Percentiles rank a stretch among this genome's conserved stretches.
Evolutionary conservation across 371 early-diverging fungal genomes (phyloP).

Genomic region (Rhizomucor miehei): DNA sequence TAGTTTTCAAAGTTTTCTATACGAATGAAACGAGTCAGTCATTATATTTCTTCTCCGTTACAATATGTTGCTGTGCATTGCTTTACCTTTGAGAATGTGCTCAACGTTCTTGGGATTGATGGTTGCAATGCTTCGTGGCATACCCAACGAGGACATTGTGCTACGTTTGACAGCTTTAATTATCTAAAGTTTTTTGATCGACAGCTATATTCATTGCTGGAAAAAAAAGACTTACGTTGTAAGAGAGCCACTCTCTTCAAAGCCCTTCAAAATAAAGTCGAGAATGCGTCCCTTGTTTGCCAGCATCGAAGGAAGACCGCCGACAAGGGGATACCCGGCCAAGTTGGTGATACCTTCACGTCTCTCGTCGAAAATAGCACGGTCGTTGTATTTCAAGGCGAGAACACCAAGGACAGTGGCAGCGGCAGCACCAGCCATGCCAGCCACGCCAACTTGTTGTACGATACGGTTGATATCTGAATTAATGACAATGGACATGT

Average conservation of each 20-base stretch:
- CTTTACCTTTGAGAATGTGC: slow-evolving; percentile 28
- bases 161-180: slow-evolving; percentile 1
- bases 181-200: neutral
- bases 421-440: slow-evolving; percentile 10
- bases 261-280: slow-evolving; percentile 14
- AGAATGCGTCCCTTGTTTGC: slow-evolving; percentile 19
- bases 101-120: slow-evolving; percentile 44
- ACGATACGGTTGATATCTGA: neutral
- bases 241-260: slow-evolving; percentile 7
- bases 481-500: too few relatives aligned
- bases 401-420: slow-evolving; percentile 19
- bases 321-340: slow-evolving; percentile 28
- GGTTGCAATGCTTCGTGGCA: slow-evolving; percentile 27
- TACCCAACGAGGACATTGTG: slow-evolving; percentile 21
- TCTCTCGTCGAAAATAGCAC: slow-evolving; percentile 27
- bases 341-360: slow-evolving; percentile 9
- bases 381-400: slow-evolving; percentile 32
- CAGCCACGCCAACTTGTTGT: neutral
- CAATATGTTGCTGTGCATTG: neutral
- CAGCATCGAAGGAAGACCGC: slow-evolving; percentile 15
- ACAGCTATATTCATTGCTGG: neutral
- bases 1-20: slow-evolving; percentile 45
- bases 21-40: neutral
- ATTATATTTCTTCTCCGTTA: neutral
- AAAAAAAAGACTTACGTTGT: slow-evolving; percentile 22